Base-by-base conservation (phyloP, 345 rosid genomes). In the Trapa bicornis region DNA sequence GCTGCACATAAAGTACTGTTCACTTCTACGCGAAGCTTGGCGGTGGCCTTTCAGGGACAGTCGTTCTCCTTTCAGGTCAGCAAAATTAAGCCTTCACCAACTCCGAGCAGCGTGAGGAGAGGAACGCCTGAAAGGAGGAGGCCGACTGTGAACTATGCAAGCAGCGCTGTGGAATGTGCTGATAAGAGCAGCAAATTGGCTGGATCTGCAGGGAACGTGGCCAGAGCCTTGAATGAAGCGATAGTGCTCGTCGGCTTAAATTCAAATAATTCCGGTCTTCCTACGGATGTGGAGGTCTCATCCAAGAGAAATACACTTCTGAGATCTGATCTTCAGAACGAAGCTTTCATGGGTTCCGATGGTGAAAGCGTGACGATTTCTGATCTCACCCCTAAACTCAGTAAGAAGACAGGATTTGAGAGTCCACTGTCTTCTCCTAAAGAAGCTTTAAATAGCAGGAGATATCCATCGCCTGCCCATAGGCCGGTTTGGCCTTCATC, bases 41-140 rank as follows among this genome's bases (percentile, higher is more conserved):
- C 96, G 39, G 97, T 93, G 71, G 86, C 98, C 0, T 93, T 93
- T 67, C 98, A 90, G 82, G 98, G 98, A 0, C 91, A 87, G 75
- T 74, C 89, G 56, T 93, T 87, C 81, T 90, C 96, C 47, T 91
- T 93, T 62, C 97, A 96, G 70, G 80, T 88, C 74, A 85, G 96
- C 64, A 93, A 82, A 76, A 85, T 87, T 60, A 93, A 86, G 75
- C 83, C 88, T 35, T 67, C 81, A 65, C 45, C 83, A 6, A 68
- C 78, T 37, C 80, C 80, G 35, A 70, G 68, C 74, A 68, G 69
- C 54, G 74, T 70, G 71, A 77, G 90, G 75, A 90, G 84, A 72
- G 64, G 81, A 12, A 85, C 88, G 47, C 88, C 89, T 0, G 93
- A 85, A 65, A 71, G 85, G 82, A 79, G 83, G 64, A 84, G 71